Conservation (phyloP, 1,139 yeast species). For the Pichia sp. region DNA sequence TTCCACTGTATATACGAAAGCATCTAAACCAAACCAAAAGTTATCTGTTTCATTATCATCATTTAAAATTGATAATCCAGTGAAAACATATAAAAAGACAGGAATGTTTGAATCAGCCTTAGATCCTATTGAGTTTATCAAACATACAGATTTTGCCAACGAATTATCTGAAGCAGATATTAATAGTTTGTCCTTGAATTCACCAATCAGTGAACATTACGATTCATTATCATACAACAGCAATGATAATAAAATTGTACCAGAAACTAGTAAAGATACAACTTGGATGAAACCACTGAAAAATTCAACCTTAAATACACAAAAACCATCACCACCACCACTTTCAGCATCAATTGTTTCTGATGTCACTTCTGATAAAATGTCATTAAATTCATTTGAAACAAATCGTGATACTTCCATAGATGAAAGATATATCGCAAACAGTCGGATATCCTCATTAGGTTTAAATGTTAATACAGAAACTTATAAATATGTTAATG, state of each 20-base stretch:
- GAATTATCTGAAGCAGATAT: conserved; percentile 10
- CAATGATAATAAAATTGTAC: neutral
- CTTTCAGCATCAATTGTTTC: neutral
- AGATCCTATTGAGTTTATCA: conserved; percentile 26
- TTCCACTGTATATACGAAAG: conserved; percentile 27
- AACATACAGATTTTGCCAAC: conserved; percentile 1
- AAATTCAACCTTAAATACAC: conserved; percentile 12
- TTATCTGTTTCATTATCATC: conserved; percentile 21
- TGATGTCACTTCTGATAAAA: neutral
- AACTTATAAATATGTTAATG: conserved; percentile 24
- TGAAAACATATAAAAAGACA: conserved; percentile 24
- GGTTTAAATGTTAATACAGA: conserved; percentile 16
- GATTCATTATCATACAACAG: neutral
- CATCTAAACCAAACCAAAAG: conserved; percentile 28
- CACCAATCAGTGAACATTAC: neutral
- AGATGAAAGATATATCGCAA: conserved; percentile 4
- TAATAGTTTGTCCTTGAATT: neutral
- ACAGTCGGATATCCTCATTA: conserved; percentile 6
- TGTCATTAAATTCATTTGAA: neutral
- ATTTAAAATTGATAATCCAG: conserved; percentile 30
- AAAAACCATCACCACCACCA: neutral
- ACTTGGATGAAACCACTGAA: conserved; percentile 30
- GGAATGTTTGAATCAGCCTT: conserved; percentile 28
- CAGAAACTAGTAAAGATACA: conserved; percentile 9
- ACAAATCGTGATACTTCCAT: neutral